Evolutionary conservation across 768 basidiomycete species (phyloP).

Genomic region (Tricholoma matsutake): DNA sequence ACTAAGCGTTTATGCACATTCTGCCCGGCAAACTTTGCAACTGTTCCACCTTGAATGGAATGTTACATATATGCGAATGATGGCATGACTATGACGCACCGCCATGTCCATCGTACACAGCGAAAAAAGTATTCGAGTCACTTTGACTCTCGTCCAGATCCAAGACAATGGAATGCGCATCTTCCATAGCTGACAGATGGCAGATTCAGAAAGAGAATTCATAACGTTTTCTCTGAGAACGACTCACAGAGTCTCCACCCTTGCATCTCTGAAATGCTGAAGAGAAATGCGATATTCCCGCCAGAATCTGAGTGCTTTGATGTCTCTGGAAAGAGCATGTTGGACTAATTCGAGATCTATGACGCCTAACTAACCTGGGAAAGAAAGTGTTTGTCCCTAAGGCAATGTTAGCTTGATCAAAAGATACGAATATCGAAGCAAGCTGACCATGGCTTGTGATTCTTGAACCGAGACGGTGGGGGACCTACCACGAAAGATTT

Average conservation of each 20-base stretch:
- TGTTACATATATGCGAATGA: conserved; percentile 10
- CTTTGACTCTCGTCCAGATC: conserved; percentile 54
- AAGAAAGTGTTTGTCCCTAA: conserved; percentile 85
- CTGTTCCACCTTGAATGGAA: conserved; percentile 58
- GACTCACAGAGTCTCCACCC: conserved; percentile 97
- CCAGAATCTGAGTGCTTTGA: conserved; percentile 78
- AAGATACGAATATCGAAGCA: conserved; percentile 6
- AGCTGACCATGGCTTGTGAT: conserved; percentile 30
- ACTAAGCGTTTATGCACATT: conserved; percentile 78
- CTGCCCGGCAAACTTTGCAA: conserved; percentile 85
- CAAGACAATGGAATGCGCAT: conserved; percentile 79
- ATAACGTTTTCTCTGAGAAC: not conserved
- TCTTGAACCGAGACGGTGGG: conserved; percentile 6
- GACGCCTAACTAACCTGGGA: conserved; percentile 54
- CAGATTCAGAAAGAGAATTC: not conserved
- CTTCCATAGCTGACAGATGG: conserved; percentile 83
- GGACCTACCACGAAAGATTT: conserved; percentile 7
- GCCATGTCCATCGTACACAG: conserved; percentile 98
- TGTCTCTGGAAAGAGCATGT: conserved; percentile 50
- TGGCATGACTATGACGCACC: conserved; percentile 47
- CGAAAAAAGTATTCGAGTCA: conserved; percentile 78
- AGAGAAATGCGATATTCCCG: conserved; percentile 65
- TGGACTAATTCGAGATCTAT: conserved; percentile 11
- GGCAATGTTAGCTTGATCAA: conserved; percentile 16
- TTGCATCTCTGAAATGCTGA: conserved; percentile 94